These are phyloP conservation scores for Aspergillus tubingensis DNA, from an alignment of 2,329 filamentous ascomycete genomes.

Conservation along the genomic window DNA sequence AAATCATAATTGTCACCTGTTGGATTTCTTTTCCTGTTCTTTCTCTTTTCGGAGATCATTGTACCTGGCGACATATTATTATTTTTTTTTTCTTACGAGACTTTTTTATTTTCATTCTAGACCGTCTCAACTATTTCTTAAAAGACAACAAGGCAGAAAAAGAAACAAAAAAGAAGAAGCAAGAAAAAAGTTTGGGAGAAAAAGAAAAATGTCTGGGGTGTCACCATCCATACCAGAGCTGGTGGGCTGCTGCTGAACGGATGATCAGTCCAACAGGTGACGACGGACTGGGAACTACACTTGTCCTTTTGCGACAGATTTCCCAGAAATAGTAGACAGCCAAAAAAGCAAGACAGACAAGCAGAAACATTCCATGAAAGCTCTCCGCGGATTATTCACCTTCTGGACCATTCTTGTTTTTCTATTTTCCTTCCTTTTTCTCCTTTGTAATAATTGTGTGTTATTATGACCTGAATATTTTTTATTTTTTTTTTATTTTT, in stretches of 20 bases:
- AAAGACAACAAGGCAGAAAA: neutral
- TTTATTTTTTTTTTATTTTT: neutral
- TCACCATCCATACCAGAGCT: neutral
- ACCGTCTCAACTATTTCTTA: neutral
- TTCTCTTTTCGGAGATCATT: neutral
- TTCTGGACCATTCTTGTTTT: neutral
- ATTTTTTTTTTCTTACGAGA: neutral
- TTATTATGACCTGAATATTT: neutral
- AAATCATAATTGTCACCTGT: neutral
- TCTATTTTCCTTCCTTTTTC: conserved; percentile 6
- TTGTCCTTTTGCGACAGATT: neutral
- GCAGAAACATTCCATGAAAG: neutral
- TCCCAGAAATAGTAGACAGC: neutral
- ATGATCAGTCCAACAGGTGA: conserved; percentile 8
- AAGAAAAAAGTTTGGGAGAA: neutral
- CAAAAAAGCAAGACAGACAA: neutral
- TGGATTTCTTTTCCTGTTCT: conserved; percentile 2
- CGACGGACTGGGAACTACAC: neutral
- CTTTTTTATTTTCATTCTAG: neutral
- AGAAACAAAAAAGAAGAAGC: neutral
- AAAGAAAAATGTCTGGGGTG: neutral
- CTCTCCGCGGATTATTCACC: neutral
- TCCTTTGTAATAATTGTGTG: neutral
- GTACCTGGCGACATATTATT: neutral
- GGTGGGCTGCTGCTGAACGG: conserved; percentile 3